Base-by-base conservation (phyloP, 345 rosid species). In the Bruguiera parviflora region DNA sequence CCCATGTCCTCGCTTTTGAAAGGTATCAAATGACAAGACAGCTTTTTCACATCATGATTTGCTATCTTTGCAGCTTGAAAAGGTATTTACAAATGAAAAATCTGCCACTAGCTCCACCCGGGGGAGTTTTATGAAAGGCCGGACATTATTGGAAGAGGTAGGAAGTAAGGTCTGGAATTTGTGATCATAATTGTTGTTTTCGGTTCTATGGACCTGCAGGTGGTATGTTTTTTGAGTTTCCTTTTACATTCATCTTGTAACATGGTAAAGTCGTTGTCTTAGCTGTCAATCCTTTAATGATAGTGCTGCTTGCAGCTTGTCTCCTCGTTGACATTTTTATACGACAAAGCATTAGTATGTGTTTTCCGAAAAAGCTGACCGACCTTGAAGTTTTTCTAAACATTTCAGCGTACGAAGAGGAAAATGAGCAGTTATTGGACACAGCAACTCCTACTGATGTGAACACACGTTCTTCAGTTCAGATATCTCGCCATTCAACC, bases 111-210 rank as follows among this genome's bases (percentile, higher is more conserved):
- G 88, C 96, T 82, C 98, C 98, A 0, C 91, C 99, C 9, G 92
- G 92, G 84, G 98, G 99, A 68, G 72, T 96, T 62, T 74, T 52
- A 71, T 90, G 86, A 96, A 88, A 84, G 92, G 82, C 83, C 86
- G 97, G 79, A 84, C 84, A 53, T 75, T 92, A 67, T 81, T 96
- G 87, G 99, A 96, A 81, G 98, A 89, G 99, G 99, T 92, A 84
- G 57, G 76, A 59, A 72, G 58, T 73, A 33, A 70, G 74, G 68
- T 64, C 60, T 56, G 21, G 46, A 56, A 57, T 33, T 27, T 56
- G 19, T 32, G 43, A 61, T 31, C 64, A 24, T 56, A 57, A 33
- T 35, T 61, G 10, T 58, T 32, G 3, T 19, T 28, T 59, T 55
- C 13, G 57, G 2, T 61, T 21, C 27, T 32, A 21, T 25, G 20